Evolutionary conservation across 164 flowering plant genomes (phyloP).

Genomic region (Echeveria elegans): DNA sequence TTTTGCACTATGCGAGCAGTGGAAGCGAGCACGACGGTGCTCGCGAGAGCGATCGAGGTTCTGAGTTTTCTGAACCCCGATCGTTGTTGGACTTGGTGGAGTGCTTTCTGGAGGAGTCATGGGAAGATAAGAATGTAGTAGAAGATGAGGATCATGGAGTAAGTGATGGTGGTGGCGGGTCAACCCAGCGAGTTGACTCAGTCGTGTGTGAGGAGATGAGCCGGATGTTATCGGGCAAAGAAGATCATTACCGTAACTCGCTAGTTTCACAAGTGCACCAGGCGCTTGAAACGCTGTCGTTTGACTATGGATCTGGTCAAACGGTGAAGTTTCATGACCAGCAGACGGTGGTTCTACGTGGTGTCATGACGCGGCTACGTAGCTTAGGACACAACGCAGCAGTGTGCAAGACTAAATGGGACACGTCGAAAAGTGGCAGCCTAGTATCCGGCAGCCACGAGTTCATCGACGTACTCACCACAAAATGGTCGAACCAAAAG

Average conservation of each 20-base stretch:
- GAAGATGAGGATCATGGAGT: not conserved
- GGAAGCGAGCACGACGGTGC: not conserved
- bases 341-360: constrained; percentile 26
- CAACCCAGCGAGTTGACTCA: constrained; percentile 19
- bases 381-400: constrained; percentile 67
- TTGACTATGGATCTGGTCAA: no score
- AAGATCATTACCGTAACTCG: constrained; percentile 23
- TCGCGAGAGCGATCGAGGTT: not conserved
- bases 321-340: not conserved
- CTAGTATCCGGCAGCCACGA: constrained; percentile 65
- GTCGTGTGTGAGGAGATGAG: not conserved
- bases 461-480: constrained; percentile 29
- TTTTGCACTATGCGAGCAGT: not conserved
- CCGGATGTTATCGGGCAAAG: not conserved
- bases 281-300: constrained; percentile 22
- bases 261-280: constrained; percentile 28
- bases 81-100: constrained; percentile 53
- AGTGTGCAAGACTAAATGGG: constrained; percentile 78
- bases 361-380: constrained; percentile 44
- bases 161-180: not conserved
- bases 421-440: constrained; percentile 20
- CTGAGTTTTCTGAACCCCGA: constrained; percentile 15
- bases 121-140: not conserved
- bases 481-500: not conserved
- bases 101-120: constrained; percentile 30